phyloP scores from a whole-genome alignment of 2,329 filamentous ascomycete genomes.

The Colletotrichum neosansevieriae region DNA sequence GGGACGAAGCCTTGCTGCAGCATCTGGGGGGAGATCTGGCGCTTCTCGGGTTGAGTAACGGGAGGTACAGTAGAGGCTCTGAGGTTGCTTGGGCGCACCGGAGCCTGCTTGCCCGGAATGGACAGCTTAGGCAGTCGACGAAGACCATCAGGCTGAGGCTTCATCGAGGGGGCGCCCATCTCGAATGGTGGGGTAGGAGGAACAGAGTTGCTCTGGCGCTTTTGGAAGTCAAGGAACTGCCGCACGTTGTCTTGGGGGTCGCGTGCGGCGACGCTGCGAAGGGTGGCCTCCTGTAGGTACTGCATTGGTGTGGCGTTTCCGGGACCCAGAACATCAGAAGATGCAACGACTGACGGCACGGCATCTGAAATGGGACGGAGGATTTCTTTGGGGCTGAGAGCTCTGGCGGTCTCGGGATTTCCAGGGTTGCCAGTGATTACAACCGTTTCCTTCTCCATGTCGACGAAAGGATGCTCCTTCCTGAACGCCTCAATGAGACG shows the following conservation, averaged over 20 bases:
- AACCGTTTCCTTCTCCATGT: slow-evolving; percentile 74
- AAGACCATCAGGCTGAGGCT: slow-evolving; percentile 65
- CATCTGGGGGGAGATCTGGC: slow-evolving; percentile 41
- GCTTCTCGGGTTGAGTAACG: slow-evolving; percentile 44
- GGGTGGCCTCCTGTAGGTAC: slow-evolving; percentile 78
- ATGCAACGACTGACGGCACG: slow-evolving; percentile 86
- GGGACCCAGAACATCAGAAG: slow-evolving; percentile 88
- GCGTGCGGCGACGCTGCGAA: slow-evolving; percentile 76
- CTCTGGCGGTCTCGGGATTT: slow-evolving; percentile 75
- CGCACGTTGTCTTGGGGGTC: slow-evolving; percentile 94
- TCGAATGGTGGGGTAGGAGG: slow-evolving; percentile 78
- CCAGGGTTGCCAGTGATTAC: slow-evolving; percentile 84
- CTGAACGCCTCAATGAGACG: slow-evolving; percentile 80
- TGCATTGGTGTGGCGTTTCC: slow-evolving; percentile 71
- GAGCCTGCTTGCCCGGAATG: slow-evolving; percentile 61
- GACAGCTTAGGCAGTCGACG: slow-evolving; percentile 72
- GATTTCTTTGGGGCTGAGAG: slow-evolving; percentile 66
- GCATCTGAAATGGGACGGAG: slow-evolving; percentile 79
- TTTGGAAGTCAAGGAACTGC: slow-evolving; percentile 90
- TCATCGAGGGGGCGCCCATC: slow-evolving; percentile 61
- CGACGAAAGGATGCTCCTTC: slow-evolving; percentile 77
- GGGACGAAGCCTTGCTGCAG: slow-evolving; percentile 55
- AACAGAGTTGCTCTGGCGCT: slow-evolving; percentile 68
- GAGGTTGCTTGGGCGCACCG: slow-evolving; percentile 45
- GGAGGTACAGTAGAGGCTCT: slow-evolving; percentile 48